Evolutionary conservation across 2,329 filamentous ascomycete genomes (phyloP).

Genomic region (Ophiobolus disseminans): DNA sequence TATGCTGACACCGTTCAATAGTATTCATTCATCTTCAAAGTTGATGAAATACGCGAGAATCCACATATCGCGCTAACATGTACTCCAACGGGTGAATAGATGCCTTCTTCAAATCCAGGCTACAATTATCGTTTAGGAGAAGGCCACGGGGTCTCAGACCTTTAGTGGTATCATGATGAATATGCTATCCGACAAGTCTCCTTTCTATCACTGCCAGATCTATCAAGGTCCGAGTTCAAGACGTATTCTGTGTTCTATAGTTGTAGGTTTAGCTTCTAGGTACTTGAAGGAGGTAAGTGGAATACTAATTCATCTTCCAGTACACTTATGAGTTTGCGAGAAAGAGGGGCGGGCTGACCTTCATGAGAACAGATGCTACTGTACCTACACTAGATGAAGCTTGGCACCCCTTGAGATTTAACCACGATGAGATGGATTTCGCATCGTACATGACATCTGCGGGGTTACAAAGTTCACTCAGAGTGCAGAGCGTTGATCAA

Average conservation of each 20-base stretch:
- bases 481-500: slow-evolving; percentile 17
- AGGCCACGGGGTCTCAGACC: background rate
- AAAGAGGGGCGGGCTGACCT: background rate
- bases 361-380: slow-evolving; percentile 11
- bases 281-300: slow-evolving; percentile 13
- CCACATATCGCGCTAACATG: background rate
- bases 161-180: background rate
- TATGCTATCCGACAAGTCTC: background rate
- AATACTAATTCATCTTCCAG: no score
- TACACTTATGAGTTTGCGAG: background rate
- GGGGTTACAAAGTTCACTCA: slow-evolving; percentile 13
- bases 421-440: slow-evolving; percentile 15
- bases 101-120: background rate
- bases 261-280: slow-evolving; percentile 19
- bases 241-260: slow-evolving; percentile 25
- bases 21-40: background rate
- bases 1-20: no score
- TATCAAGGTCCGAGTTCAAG: background rate
- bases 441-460: slow-evolving; percentile 29
- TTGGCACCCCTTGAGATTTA: slow-evolving; percentile 30
- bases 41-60: background rate
- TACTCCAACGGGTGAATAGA: background rate
- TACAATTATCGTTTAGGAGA: background rate
- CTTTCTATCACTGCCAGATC: background rate
- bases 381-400: background rate